phyloP scores from a whole-genome alignment of 306 rosid species.

The Castanea crenata region DNA sequence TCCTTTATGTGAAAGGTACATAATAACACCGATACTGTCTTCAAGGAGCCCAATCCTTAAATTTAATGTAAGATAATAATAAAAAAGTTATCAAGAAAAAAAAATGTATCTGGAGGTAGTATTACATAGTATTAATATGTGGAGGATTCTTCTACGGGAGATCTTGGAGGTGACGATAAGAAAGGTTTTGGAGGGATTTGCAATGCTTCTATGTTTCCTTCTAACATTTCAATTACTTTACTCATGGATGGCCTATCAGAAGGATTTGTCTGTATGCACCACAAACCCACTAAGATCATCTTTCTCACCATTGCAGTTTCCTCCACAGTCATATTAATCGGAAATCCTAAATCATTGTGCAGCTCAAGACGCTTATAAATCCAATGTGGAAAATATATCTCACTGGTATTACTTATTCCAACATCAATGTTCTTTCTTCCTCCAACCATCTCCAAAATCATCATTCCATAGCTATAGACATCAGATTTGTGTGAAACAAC shows the following conservation, averaged over 20 bases:
- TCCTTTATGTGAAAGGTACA: no score
- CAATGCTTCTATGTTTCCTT: slow-evolving; percentile 25
- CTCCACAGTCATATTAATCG: neutral
- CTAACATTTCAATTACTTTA: slow-evolving; percentile 51
- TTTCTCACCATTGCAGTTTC: slow-evolving; percentile 31
- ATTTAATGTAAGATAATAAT: neutral
- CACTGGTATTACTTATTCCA: slow-evolving; percentile 15
- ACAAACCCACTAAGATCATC: slow-evolving; percentile 43
- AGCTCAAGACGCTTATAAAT: slow-evolving; percentile 23
- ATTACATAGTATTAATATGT: neutral
- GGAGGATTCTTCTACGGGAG: neutral
- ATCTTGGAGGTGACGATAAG: slow-evolving; percentile 22
- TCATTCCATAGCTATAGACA: slow-evolving; percentile 50
- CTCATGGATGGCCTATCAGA: slow-evolving; percentile 44
- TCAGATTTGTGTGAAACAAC: slow-evolving; percentile 43
- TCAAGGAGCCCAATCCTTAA: neutral
- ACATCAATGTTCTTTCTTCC: slow-evolving; percentile 23
- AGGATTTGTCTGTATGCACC: slow-evolving; percentile 43
- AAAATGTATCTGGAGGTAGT: no score
- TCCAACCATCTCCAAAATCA: slow-evolving; percentile 45
- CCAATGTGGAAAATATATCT: slow-evolving; percentile 33
- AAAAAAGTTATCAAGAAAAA: no score
- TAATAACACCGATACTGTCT: no score
- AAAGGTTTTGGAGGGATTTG: slow-evolving; percentile 44
- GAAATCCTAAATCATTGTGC: neutral